Conservation (phyloP, 163 green algal genomes). For the Chlamydomonas reinhardtii region DNA sequence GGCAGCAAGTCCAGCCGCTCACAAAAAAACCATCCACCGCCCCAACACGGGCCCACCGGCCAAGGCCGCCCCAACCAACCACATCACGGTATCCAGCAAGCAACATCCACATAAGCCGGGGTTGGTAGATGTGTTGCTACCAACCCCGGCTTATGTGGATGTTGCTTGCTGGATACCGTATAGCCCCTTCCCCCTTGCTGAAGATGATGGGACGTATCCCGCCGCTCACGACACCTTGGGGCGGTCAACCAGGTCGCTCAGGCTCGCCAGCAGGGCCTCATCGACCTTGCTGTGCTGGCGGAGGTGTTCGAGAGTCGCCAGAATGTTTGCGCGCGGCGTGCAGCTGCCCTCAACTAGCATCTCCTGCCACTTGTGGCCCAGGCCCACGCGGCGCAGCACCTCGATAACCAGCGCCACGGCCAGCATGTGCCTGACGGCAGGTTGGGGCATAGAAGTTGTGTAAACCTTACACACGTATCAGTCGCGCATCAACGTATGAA, state of each 20-base stretch:
- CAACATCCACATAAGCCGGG: too few relatives aligned
- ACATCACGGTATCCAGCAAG: too few relatives aligned
- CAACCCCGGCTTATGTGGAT: too few relatives aligned
- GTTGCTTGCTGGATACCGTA: too few relatives aligned
- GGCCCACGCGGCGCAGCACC: background rate
- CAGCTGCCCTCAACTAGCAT: background rate
- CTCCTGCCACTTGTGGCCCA: background rate
- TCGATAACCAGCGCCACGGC: conserved; percentile 10
- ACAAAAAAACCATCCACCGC: too few relatives aligned
- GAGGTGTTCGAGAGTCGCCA: background rate
- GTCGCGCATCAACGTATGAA: background rate
- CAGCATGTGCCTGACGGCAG: conserved; percentile 36
- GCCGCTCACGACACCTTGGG: too few relatives aligned
- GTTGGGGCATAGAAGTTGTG: background rate
- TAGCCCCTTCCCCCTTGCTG: too few relatives aligned
- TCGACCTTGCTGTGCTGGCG: background rate
- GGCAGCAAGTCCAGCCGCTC: too few relatives aligned
- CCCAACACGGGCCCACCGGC: too few relatives aligned
- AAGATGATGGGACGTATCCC: too few relatives aligned
- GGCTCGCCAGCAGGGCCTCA: background rate
- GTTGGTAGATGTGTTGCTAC: too few relatives aligned
- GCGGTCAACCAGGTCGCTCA: background rate
- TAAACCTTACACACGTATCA: background rate
- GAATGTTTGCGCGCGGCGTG: background rate
- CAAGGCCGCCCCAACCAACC: too few relatives aligned